These are phyloP conservation scores for Phytophthora podocarpi DNA, from an alignment of 352 stramenopile species.

Conservation along the genomic window DNA sequence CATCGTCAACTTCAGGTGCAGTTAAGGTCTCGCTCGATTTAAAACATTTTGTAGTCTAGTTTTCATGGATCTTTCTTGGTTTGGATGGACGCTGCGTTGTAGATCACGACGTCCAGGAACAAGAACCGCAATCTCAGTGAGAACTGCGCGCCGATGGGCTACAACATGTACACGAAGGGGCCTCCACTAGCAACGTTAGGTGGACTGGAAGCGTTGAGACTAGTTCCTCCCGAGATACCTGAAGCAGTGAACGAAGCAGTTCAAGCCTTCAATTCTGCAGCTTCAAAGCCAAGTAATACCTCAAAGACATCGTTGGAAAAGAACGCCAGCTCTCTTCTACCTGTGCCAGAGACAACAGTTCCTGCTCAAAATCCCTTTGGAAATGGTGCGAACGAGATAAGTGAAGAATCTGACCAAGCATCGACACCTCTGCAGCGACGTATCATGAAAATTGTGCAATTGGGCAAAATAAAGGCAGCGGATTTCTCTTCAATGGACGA, in stretches of 20 bases:
- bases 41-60: neutral
- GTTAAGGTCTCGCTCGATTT: neutral
- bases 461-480: conserved; percentile 16
- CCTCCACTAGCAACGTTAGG: conserved; percentile 5
- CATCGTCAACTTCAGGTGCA: conserved; percentile 55
- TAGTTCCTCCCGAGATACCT: conserved; percentile 26
- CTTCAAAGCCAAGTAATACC: neutral
- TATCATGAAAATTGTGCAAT: conserved; percentile 30
- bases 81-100: too few relatives aligned
- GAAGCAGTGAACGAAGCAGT: conserved; percentile 10
- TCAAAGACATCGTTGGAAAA: conserved; percentile 11
- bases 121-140: conserved; percentile 47
- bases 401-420: neutral
- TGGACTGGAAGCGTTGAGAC: conserved; percentile 23
- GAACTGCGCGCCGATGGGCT: conserved; percentile 30
- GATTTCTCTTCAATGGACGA: neutral
- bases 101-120: conserved; percentile 34
- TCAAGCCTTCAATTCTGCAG: conserved; percentile 9
- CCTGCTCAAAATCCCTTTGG: neutral
- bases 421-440: conserved; percentile 11
- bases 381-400: neutral
- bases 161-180: conserved; percentile 9
- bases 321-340: conserved; percentile 1
- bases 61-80: neutral
- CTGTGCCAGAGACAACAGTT: conserved; percentile 2